Evolutionary conservation across 768 basidiomycete species (phyloP).

Genomic region (Boletus vermiculosoides): DNA sequence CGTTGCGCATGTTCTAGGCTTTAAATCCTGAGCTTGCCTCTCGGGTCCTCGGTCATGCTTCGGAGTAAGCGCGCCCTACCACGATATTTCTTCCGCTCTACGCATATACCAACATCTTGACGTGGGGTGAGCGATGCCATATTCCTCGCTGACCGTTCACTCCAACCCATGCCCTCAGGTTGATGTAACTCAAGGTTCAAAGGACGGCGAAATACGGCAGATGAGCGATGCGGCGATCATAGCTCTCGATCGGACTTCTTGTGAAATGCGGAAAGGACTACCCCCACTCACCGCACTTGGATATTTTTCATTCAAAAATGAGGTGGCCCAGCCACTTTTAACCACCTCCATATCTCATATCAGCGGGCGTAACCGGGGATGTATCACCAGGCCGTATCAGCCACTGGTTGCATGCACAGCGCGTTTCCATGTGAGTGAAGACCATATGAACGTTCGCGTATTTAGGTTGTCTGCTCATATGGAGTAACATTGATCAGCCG

Average conservation of each 20-base stretch:
- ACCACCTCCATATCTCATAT: slow-evolving; percentile 16
- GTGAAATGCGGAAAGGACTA: slow-evolving; percentile 11
- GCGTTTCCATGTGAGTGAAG: slow-evolving; percentile 10
- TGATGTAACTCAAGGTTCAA: slow-evolving; percentile 15
- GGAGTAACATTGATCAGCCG: slow-evolving; percentile 8
- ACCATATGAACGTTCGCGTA: background rate
- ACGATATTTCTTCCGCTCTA: background rate
- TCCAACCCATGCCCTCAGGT: slow-evolving; percentile 3
- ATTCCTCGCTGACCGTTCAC: background rate
- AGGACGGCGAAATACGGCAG: slow-evolving; percentile 14
- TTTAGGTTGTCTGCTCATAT: background rate
- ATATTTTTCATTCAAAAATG: slow-evolving; percentile 27
- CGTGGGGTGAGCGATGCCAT: background rate
- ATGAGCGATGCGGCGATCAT: slow-evolving; percentile 24
- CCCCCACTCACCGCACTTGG: slow-evolving; percentile 15
- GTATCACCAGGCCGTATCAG: slow-evolving; percentile 5
- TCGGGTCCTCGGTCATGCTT: slow-evolving; percentile 4
- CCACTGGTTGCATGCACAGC: slow-evolving; percentile 9
- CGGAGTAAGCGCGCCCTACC: background rate
- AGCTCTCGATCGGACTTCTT: slow-evolving; percentile 17
- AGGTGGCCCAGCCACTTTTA: slow-evolving; percentile 11
- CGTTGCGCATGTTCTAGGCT: background rate
- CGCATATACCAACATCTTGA: background rate
- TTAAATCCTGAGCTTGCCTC: background rate
- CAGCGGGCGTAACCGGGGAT: slow-evolving; percentile 6